These are phyloP conservation scores for Anisodus tanguticus DNA, from an alignment of 257 asterid genomes.

Conservation along the genomic window DNA sequence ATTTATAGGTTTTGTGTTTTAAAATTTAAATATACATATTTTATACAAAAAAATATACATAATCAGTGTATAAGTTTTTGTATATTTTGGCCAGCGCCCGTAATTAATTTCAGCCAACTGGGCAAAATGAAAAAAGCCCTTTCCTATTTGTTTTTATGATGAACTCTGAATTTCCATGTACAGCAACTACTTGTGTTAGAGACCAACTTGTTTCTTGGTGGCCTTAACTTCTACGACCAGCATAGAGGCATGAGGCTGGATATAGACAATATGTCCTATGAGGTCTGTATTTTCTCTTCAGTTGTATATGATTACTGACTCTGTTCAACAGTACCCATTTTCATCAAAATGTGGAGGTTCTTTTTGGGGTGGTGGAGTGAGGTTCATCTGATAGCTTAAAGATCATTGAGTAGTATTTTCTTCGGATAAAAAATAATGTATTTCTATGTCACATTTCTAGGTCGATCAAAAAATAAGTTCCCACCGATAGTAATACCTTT, in stretches of 20 bases:
- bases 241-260: conserved; percentile 89
- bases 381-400: conserved; percentile 3
- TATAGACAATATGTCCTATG: conserved; percentile 92
- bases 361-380: background rate
- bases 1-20: no score
- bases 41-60: no score
- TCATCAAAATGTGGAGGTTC: background rate
- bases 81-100: no score
- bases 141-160: background rate
- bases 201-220: conserved; percentile 60
- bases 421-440: background rate
- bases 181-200: conserved; percentile 79
- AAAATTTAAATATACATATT: no score
- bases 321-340: background rate
- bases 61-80: no score
- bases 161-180: conserved; percentile 26
- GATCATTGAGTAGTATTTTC: background rate
- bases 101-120: no score
- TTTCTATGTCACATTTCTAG: background rate
- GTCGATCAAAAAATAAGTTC: background rate
- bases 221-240: conserved; percentile 73
- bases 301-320: background rate
- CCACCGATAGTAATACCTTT: background rate
- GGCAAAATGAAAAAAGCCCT: no score
- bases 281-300: conserved; percentile 52